Evolutionary conservation across 2,329 filamentous ascomycete genomes (phyloP).

Genomic region (Nothopassalora personata): DNA sequence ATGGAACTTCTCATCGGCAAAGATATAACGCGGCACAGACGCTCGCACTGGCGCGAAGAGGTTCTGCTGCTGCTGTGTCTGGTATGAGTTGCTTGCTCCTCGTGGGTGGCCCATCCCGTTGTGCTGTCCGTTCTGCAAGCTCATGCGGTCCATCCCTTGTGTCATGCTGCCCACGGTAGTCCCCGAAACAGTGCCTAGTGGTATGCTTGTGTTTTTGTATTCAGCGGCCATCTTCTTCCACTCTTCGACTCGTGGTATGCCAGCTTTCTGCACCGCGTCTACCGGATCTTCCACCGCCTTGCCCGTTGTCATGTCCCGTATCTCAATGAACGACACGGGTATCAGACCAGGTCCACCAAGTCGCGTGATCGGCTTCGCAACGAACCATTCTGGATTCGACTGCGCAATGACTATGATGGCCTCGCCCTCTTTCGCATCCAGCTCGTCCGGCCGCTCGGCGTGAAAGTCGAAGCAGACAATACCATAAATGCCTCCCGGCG

Average conservation of each 20-base stretch:
- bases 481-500: slow-evolving; percentile 77
- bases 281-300: slow-evolving; percentile 74
- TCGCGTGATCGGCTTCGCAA: slow-evolving; percentile 96
- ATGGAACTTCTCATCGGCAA: slow-evolving; percentile 97
- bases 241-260: slow-evolving; percentile 91
- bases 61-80: slow-evolving; percentile 43
- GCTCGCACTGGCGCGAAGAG: slow-evolving; percentile 70
- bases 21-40: slow-evolving; percentile 86
- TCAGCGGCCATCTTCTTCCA: slow-evolving; percentile 99
- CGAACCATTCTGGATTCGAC: slow-evolving; percentile 98
- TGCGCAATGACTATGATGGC: slow-evolving; percentile 98
- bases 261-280: slow-evolving; percentile 79
- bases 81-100: slow-evolving; percentile 30
- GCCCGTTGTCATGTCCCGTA: slow-evolving; percentile 86
- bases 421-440: slow-evolving; percentile 91
- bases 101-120: slow-evolving; percentile 26
- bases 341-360: slow-evolving; percentile 94
- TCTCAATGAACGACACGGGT: slow-evolving; percentile 93
- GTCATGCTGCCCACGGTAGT: slow-evolving; percentile 47
- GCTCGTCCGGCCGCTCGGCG: slow-evolving; percentile 89
- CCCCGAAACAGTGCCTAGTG: slow-evolving; percentile 70
- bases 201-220: slow-evolving; percentile 99
- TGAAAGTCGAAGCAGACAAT: slow-evolving; percentile 96
- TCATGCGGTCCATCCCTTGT: slow-evolving; percentile 69
- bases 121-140: slow-evolving; percentile 50